Percentiles rank a stretch among this genome's conserved stretches.
Conservation (phyloP, 139 green algal genomes). For the Tetraselmis striata region DNA sequence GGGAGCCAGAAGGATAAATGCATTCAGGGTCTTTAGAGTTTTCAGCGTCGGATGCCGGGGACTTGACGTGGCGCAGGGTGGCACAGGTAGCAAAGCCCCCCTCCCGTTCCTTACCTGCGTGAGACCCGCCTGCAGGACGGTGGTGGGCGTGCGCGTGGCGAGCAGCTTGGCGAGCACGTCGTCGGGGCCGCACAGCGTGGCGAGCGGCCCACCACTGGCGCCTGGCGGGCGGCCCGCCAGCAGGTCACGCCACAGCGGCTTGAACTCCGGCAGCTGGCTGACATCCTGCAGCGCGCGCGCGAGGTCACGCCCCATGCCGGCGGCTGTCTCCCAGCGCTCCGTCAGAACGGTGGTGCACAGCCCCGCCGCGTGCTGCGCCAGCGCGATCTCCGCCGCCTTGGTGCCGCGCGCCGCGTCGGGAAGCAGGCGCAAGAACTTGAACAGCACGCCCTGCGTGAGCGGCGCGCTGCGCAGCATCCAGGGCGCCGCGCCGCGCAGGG, state of each 20-base stretch:
- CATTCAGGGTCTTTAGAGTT: too few relatives aligned
- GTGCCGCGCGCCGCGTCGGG: background rate
- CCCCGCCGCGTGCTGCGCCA: background rate
- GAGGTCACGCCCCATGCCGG: background rate
- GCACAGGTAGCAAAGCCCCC: too few relatives aligned
- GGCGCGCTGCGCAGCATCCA: background rate
- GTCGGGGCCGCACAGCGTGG: background rate
- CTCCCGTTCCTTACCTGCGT: too few relatives aligned
- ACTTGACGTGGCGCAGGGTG: too few relatives aligned
- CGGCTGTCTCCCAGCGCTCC: background rate
- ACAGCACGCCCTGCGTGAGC: background rate
- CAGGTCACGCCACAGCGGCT: background rate
- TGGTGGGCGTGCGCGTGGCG: background rate
- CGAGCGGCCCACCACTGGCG: background rate
- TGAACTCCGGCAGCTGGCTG: background rate
- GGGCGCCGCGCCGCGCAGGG: background rate
- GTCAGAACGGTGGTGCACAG: background rate
- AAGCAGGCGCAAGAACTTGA: background rate
- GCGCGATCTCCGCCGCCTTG: background rate
- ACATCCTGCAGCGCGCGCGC: background rate
- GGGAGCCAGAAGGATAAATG: too few relatives aligned
- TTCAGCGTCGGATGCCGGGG: too few relatives aligned
- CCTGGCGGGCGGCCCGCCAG: background rate
- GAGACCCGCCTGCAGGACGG: background rate
- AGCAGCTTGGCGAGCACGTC: conserved; percentile 4